Evolutionary conservation across 371 early-diverging fungal species (phyloP), one percentile per base, ranked within the genome.

Genomic region (Zopfochytrium polystomum): DNA sequence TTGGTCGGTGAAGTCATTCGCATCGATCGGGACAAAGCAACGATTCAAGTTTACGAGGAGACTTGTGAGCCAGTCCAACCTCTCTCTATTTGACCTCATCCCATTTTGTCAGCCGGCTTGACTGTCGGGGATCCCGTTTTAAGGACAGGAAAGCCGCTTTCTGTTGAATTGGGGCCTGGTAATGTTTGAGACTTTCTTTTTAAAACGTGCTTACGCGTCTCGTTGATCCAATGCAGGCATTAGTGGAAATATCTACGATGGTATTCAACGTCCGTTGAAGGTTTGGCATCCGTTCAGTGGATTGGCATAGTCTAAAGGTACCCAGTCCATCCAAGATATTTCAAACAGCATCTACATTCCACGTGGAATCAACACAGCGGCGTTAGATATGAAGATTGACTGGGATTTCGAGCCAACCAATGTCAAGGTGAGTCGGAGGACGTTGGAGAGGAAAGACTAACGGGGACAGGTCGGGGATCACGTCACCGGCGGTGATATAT

Each of bases 41-140:
- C 99, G 30, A 92, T 99, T 63, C 99, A 99, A 80, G 99, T 99
- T 23, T 99, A 99, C 85, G 99, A 99, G 76, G 99, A 99, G 79
- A 99, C 99, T 54, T 87, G 93, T 90, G 80, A 62, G 75, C 59
- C 0, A 32, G 15, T 11, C 32, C 0, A 62, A 18, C 3, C 31
- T 34, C 44, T 52, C 22, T 29, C 51, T 43, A 42, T 27, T 30
- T 30, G 27, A 9, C 15, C 25, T 26, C 25, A 20, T 26, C 44
- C 52, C 52, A 6, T 53, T 35, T 49, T 43, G 27, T 18, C 63
- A 92, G 95, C 96, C 54, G 99, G 99, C 70, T 80, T 99, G 58
- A 95, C 93, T 30, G 96, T 99, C 26, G 99, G 99, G 44, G 99
- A 99, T 84, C 96, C 97, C 9, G 99, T 99, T 47, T 82, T 96